These are phyloP conservation scores for Aspergillus indologenus DNA, from an alignment of 495 filamentous ascomycete genomes.

Conservation along the genomic window DNA sequence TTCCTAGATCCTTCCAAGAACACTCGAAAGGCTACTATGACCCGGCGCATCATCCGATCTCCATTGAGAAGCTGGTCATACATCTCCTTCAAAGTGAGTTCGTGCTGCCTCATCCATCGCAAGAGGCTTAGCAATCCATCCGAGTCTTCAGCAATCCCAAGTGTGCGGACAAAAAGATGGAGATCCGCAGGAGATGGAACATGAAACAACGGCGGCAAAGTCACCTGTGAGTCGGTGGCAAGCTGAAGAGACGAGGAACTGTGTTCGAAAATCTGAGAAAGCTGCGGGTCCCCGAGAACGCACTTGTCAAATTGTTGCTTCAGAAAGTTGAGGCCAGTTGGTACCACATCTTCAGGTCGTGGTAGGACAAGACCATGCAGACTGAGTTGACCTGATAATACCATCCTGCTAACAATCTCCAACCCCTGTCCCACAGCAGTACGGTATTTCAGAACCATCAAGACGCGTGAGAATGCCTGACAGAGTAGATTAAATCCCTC, in stretches of 20 bases:
- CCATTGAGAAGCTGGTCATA: constrained; percentile 45
- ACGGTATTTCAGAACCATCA: constrained; percentile 31
- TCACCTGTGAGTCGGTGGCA: constrained; percentile 15
- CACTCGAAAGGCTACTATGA: constrained; percentile 49
- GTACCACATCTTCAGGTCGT: constrained; percentile 31
- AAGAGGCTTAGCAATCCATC: constrained; percentile 49
- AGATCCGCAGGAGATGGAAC: constrained; percentile 45
- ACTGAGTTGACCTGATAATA: constrained; percentile 7
- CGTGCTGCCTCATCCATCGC: constrained; percentile 50
- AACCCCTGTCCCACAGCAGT: constrained; percentile 26
- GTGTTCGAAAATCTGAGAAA: constrained; percentile 24
- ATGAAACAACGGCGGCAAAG: constrained; percentile 35
- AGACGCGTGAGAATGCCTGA: constrained; percentile 39
- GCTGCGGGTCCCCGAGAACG: constrained; percentile 30
- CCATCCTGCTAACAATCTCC: constrained; percentile 17
- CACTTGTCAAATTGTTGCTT: constrained; percentile 39
- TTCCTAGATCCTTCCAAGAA: constrained; percentile 48
- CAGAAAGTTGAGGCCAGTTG: constrained; percentile 30
- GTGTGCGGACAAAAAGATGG: constrained; percentile 51
- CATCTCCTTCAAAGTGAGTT: constrained; percentile 32
- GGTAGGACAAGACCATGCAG: constrained; percentile 4
- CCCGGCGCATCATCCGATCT: constrained; percentile 41
- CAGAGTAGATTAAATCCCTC: constrained; percentile 48
- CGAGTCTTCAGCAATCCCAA: constrained; percentile 49
- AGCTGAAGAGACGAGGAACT: constrained; percentile 17